Conservation (phyloP, 305 asterid genomes). For the Fraxinus velutina region DNA sequence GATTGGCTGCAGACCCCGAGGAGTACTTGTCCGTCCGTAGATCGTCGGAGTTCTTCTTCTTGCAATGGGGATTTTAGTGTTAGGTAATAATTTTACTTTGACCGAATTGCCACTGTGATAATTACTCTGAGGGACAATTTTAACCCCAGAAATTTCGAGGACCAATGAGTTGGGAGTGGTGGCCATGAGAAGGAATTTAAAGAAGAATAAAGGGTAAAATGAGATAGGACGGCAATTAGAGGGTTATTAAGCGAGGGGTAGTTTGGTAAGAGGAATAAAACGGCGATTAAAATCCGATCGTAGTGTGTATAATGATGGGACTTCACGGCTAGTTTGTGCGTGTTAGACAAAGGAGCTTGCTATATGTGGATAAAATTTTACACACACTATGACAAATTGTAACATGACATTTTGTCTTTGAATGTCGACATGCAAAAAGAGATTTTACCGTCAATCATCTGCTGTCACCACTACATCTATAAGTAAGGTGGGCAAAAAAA, state of each 20-base stretch:
- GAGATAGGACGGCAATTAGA: not conserved
- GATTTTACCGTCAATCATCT: too few relatives aligned
- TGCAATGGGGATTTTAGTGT: conserved; percentile 25
- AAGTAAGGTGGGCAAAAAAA: too few relatives aligned
- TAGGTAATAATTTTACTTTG: conserved; percentile 32
- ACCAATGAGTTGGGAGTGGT: conserved; percentile 12
- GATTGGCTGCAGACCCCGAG: conserved; percentile 24
- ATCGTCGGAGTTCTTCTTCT: conserved; percentile 15
- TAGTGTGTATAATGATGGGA: not conserved
- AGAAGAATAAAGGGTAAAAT: conserved; percentile 21
- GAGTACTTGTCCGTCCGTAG: conserved; percentile 10
- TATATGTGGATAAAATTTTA: too few relatives aligned
- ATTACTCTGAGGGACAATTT: conserved; percentile 27
- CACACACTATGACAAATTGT: too few relatives aligned
- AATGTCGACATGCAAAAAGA: too few relatives aligned
- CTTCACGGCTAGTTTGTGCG: not conserved
- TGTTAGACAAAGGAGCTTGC: not conserved
- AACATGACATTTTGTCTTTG: too few relatives aligned
- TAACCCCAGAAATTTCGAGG: conserved; percentile 21
- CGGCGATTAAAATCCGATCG: not conserved
- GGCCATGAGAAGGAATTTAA: conserved; percentile 29
- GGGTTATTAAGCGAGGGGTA: conserved; percentile 8
- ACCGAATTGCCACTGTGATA: conserved; percentile 31
- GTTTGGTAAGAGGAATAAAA: not conserved
- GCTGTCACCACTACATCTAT: too few relatives aligned